Evolutionary conservation across 176 grass and related monocot genomes (phyloP), one percentile per base, ranked within the genome.

Genomic region (Avena atlantica): DNA sequence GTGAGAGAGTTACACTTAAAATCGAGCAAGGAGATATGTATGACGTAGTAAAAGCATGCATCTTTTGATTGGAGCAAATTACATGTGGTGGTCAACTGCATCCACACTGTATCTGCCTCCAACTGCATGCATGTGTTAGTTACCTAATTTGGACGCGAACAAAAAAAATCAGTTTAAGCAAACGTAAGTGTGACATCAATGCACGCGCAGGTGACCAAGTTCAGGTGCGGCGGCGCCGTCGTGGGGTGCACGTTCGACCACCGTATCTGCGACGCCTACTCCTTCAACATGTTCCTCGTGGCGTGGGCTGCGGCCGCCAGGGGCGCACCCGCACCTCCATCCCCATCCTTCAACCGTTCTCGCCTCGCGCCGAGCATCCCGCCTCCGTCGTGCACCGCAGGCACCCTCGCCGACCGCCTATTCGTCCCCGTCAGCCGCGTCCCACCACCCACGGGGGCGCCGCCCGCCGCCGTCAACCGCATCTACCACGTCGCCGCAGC

Each of bases 251-350:
- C 82, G 0, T 94, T 97, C 87, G 92, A 97, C 76, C 95, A 97
- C 88, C 95, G 92, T 4, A 78, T 97, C 70, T 91, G 88, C 78
- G 95, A 97, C 80, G 95, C 92, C 40, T 97, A 94, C 92, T 94
- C 95, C 59, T 80, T 91, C 90, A 97, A 97, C 84, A 94, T 94
- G 92, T 94, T 97, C 88, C 78, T 97, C 63, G 78, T 92, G 16
- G 83, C 88, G 0, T 97, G 95, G 95, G 92, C 92, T 2, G 87
- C 89, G 0, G 48, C 89, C 3, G 86, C 90, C 34, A 13, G 68
- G 4, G 72, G 83, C 17, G 2, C 17, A 8, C 16, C 76, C 56
- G 44, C 58, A 15, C 8, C 71, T 6, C 16, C 12, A 36, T 34
- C 61, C 3, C 90, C 93, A 20, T 83, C 91, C 70, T 93, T 93